phyloP scores from a whole-genome alignment of 2,329 filamentous ascomycete genomes.

The Trichoderma koningiopsis region DNA sequence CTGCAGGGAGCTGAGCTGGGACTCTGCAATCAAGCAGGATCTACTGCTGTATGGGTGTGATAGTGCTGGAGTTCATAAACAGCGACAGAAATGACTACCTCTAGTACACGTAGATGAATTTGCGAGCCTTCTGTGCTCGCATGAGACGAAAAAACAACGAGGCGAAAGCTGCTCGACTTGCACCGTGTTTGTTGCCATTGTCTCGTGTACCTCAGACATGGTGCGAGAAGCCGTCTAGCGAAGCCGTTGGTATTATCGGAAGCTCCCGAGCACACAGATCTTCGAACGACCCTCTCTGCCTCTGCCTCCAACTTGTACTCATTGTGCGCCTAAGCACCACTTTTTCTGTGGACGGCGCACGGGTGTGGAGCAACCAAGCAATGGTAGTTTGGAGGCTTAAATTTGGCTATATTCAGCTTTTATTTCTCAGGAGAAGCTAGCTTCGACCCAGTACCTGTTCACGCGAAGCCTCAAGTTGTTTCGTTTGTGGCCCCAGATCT shows the following conservation, averaged over 20 bases:
- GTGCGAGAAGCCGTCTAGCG: conserved; percentile 3
- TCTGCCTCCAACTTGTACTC: background rate
- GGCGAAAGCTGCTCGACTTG: background rate
- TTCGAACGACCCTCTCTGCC: conserved; percentile 12
- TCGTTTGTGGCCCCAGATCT: background rate
- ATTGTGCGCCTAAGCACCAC: conserved; percentile 6
- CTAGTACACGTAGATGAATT: background rate
- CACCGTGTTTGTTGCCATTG: background rate
- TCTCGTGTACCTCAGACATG: background rate
- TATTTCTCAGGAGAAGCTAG: background rate
- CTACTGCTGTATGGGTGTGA: background rate
- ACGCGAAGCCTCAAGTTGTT: background rate
- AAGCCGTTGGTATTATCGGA: background rate
- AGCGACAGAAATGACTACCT: background rate
- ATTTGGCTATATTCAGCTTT: background rate
- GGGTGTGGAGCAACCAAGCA: conserved; percentile 9
- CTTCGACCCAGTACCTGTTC: background rate
- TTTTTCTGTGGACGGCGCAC: conserved; percentile 11
- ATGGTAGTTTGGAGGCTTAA: background rate
- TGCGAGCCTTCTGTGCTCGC: background rate
- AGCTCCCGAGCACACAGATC: conserved; percentile 21
- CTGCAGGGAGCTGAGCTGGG: background rate
- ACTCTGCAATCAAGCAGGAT: background rate
- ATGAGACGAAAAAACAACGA: background rate
- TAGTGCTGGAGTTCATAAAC: background rate